Evolutionary conservation across 1,139 yeast genomes (phyloP), one percentile per base, ranked within the genome.

Genomic region (Blastobotrys apis): DNA sequence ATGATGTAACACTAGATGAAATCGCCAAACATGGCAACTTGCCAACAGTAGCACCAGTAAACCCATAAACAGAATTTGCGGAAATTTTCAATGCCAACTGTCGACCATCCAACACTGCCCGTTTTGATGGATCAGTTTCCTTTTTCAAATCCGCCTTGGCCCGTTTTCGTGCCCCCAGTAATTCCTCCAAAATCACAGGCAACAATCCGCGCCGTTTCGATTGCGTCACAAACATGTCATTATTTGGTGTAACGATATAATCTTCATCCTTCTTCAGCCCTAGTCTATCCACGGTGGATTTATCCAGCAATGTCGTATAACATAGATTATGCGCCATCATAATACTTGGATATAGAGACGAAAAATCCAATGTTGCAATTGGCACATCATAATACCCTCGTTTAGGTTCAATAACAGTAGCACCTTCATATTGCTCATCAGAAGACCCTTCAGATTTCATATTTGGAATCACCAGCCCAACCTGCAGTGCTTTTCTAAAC

Each of bases 271-370:
- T 80, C 33, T 74, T 71, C 36, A 94, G 68, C 0, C 72, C 72
- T 48, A 83, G 73, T 38, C 84, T 74, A 34, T 80, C 77, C 32
- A 88, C 84, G 0, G 94, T 77, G 35, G 75, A 77, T 51, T 77
- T 78, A 54, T 78, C 84, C 43, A 92, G 66, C 35, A 92, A 68
- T 0, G 98, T 90, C 0, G 98, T 92, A 64, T 94, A 94, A 64
- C 99, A 94, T 48, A 94, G 71, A 63, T 94, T 94, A 64, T 94
- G 99, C 0, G 99, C 98, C 97, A 92, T 92, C 97, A 94, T 94
- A 59, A 94, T 94, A 49, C 97, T 86, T 5, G 99, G 99, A 65
- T 94, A 94, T 73, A 94, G 75, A 38, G 97, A 87, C 54, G 95
- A 88, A 77, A 94, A 94, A 81, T 94, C 99, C 55, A 94, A 73